A percentile compares a stretch with the other conserved stretches of the same genome.
These are phyloP conservation scores for Paecilomyces sp. DNA, from an alignment of 2,329 filamentous ascomycete species.

Conservation along the genomic window DNA sequence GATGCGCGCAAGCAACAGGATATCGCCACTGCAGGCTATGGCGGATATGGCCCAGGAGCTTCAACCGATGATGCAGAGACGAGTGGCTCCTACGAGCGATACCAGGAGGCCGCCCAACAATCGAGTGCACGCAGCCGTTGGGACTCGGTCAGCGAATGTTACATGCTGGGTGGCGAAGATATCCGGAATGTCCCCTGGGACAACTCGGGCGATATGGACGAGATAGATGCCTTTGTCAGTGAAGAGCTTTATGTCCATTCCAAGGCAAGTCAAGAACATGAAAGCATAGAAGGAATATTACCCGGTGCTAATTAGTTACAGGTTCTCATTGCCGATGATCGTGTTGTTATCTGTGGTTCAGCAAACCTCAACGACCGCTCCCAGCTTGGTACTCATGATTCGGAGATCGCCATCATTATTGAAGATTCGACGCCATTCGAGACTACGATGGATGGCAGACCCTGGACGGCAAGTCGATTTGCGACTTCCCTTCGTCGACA, in stretches of 20 bases:
- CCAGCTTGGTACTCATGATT: conserved; percentile 83
- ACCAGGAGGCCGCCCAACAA: conserved; percentile 62
- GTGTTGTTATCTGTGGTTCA: conserved; percentile 74
- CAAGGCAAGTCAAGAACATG: conserved; percentile 30
- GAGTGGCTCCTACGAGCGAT: conserved; percentile 52
- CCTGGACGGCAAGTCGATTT: conserved; percentile 72
- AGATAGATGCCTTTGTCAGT: conserved; percentile 56
- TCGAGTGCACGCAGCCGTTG: conserved; percentile 48
- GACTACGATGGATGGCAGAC: conserved; percentile 70
- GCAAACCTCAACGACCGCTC: conserved; percentile 90
- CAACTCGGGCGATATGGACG: conserved; percentile 43
- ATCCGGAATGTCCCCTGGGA: conserved; percentile 59
- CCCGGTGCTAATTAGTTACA: conserved; percentile 16
- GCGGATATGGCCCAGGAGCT: conserved; percentile 31
- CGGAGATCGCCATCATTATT: conserved; percentile 83
- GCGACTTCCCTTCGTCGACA: conserved; percentile 73
- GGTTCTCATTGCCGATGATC: conserved; percentile 76
- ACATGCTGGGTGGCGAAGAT: conserved; percentile 71
- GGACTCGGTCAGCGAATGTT: conserved; percentile 72
- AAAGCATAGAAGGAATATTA: neutral
- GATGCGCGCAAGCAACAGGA: conserved; percentile 38
- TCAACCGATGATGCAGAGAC: conserved; percentile 30
- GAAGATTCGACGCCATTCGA: conserved; percentile 68
- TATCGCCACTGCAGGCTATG: conserved; percentile 38
- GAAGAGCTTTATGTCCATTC: conserved; percentile 57